Evolutionary conservation across 2,329 filamentous ascomycete genomes (phyloP).

Genomic region (Aspergillus novofumigatus): DNA sequence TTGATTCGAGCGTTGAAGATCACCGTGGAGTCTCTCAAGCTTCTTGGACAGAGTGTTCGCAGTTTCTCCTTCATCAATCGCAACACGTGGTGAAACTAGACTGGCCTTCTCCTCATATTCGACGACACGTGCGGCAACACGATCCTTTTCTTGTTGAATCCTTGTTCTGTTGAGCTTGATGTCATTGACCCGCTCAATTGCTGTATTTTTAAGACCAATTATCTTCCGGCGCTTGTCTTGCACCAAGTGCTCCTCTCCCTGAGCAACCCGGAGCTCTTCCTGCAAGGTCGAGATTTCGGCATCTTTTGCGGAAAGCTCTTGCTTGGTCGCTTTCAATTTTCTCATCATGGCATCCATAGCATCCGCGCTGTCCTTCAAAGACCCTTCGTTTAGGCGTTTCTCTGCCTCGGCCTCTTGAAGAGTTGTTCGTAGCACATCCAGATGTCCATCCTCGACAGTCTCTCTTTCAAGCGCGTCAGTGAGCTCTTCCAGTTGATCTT

Average conservation of each 20-base stretch:
- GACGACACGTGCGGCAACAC: slow-evolving; percentile 47
- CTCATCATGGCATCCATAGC: slow-evolving; percentile 44
- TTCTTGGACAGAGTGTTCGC: slow-evolving; percentile 47
- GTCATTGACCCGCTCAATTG: slow-evolving; percentile 50
- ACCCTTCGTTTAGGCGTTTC: slow-evolving; percentile 37
- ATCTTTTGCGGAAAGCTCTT: slow-evolving; percentile 31
- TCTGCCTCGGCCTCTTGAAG: slow-evolving; percentile 56
- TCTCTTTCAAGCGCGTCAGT: slow-evolving; percentile 60
- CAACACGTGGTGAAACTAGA: slow-evolving; percentile 54
- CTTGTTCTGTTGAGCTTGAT: slow-evolving; percentile 44
- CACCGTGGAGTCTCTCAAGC: slow-evolving; percentile 50
- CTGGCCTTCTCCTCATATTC: slow-evolving; percentile 55
- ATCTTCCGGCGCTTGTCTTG: slow-evolving; percentile 50
- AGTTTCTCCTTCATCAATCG: slow-evolving; percentile 63
- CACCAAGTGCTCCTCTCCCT: slow-evolving; percentile 49
- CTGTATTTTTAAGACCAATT: slow-evolving; percentile 60
- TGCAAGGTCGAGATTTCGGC: slow-evolving; percentile 32
- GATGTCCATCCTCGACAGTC: slow-evolving; percentile 59
- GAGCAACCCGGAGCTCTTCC: slow-evolving; percentile 52
- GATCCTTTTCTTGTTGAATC: slow-evolving; percentile 47
- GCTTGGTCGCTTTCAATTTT: slow-evolving; percentile 33
- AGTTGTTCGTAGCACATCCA: slow-evolving; percentile 56
- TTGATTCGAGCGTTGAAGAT: slow-evolving; percentile 55
- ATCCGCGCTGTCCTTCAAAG: slow-evolving; percentile 47
- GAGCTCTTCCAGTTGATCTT: slow-evolving; percentile 61